Percentiles rank a stretch among this genome's conserved stretches.
Evolutionary conservation across 257 asterid species (phyloP).

Genomic region (Jacaranda copaia): DNA sequence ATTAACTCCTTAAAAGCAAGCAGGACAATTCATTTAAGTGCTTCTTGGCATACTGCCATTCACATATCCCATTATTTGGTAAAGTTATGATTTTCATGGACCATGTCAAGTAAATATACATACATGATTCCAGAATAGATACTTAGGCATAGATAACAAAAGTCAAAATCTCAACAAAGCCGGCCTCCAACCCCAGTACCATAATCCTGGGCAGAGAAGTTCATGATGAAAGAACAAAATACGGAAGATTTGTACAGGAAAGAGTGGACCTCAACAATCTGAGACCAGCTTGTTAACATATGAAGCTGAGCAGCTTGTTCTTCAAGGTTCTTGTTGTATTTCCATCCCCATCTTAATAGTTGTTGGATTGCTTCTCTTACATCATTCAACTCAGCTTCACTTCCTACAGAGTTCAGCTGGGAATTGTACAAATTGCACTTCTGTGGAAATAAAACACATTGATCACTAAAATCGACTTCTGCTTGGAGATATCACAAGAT

Average conservation of each 20-base stretch:
- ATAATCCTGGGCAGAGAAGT: conserved; percentile 2
- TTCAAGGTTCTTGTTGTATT: conserved; percentile 92
- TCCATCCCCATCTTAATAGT: conserved; percentile 94
- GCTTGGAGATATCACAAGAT: conserved; percentile 22
- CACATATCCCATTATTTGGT: neutral
- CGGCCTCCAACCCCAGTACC: conserved; percentile 25
- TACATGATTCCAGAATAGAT: conserved; percentile 1
- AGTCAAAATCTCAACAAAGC: neutral
- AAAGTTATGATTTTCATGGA: neutral
- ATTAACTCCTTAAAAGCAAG: conserved; percentile 24
- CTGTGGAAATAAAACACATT: conserved; percentile 44
- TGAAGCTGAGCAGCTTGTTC: conserved; percentile 99
- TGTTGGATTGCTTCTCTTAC: conserved; percentile 81
- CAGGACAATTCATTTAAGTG: neutral
- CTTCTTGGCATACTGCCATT: conserved; percentile 25
- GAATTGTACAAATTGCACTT: conserved; percentile 67
- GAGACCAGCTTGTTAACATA: conserved; percentile 96
- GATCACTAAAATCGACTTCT: conserved; percentile 24
- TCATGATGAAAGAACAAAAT: conserved; percentile 13
- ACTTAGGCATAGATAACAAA: conserved; percentile 25
- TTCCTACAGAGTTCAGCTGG: conserved; percentile 61
- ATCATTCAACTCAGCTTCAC: conserved; percentile 86
- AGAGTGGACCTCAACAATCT: conserved; percentile 82
- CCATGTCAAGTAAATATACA: conserved; percentile 15
- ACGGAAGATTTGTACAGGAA: conserved; percentile 9